A percentile compares a stretch with the other conserved stretches of the same genome.
phyloP scores from a whole-genome alignment of 257 asterid genomes.

The Fraxinus americana region DNA sequence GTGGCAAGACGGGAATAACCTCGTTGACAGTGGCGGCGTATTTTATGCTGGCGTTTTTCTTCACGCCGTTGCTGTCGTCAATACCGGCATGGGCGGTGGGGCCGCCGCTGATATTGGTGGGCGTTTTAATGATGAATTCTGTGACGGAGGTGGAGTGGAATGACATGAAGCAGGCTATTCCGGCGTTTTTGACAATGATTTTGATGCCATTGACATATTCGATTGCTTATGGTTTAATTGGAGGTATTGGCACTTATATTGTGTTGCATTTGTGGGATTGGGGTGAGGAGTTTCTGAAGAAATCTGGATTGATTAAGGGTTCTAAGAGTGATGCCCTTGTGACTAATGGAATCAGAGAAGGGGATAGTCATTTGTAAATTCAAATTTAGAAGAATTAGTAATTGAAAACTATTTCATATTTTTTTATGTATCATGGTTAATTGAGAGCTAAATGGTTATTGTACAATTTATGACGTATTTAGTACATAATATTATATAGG shows the following conservation, averaged over 20 bases:
- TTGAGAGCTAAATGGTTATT: no score
- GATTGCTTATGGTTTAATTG: conserved; percentile 88
- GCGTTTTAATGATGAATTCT: conserved; percentile 90
- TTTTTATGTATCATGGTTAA: no score
- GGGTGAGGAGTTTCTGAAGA: conserved; percentile 39
- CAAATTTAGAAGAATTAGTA: background rate
- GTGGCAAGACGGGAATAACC: conserved; percentile 89
- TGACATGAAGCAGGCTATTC: conserved; percentile 89
- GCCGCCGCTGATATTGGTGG: conserved; percentile 88
- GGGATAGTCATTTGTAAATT: conserved; percentile 4
- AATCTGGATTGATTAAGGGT: conserved; percentile 34
- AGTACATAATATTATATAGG: no score
- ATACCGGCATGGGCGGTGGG: conserved; percentile 99
- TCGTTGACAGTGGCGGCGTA: conserved; percentile 81
- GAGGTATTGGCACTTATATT: conserved; percentile 73
- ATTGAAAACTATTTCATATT: background rate
- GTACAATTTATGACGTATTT: no score
- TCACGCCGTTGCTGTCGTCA: conserved; percentile 90
- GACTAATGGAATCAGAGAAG: conserved; percentile 28
- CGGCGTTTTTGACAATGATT: conserved; percentile 81
- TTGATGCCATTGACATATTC: conserved; percentile 92
- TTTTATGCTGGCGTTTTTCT: conserved; percentile 73
- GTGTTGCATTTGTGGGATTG: conserved; percentile 78
- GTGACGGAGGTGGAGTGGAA: conserved; percentile 92
- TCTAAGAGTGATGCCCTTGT: background rate